Evolutionary conservation across 164 flowering plant genomes (phyloP), one percentile per base, ranked within the genome.

Genomic region (Malania oleifera): DNA sequence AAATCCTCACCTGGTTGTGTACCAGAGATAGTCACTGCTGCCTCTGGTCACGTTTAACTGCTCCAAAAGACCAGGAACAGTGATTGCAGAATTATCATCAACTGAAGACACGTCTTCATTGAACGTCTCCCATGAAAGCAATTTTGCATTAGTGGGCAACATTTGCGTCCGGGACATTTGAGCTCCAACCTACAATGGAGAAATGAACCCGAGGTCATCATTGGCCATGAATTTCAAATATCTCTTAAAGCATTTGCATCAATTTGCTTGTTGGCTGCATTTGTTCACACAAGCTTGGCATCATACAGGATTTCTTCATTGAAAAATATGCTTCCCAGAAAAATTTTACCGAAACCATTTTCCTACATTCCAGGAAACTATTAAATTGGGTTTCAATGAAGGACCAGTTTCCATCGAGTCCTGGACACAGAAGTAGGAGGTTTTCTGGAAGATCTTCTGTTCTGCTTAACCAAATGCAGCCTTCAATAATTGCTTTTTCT

Each of bases 21-120:
- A 82, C 86, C 84, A 82, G 5, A 82, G 77, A 52, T 79, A 82
- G 49, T 82, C 86, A 56, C 70, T 79, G 8, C 64, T 25, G 67
- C 79, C 86, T 66, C 76, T 71, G 5, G 86, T 82, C 34, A 70
- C 63, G 40, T 72, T 82, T 35, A 82, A 10, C 66, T 82, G 86
- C 45, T 82, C 86, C 68, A 80, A 38, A 15, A 82, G 76, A 35
- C 82, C 87, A 24, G 8, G 1, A 4, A 35, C 55, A 2, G 69
- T 56, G n/a, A 68, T 31, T 18, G 51, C 52, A 39, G 71, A 47
- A 47, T 54, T 72, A 22, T 54, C 67, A 24, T 64, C 67, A 23
- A 37, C 22, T 4, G 77, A 57, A 23, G 66, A 70, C 29, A 72
- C 9, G 15, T 68, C 77, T 65, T 82, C 87, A 51, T 23, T 69